Base-by-base conservation (phyloP, 2,329 filamentous ascomycete genomes). In the Teratosphaeriaceae sp. region DNA sequence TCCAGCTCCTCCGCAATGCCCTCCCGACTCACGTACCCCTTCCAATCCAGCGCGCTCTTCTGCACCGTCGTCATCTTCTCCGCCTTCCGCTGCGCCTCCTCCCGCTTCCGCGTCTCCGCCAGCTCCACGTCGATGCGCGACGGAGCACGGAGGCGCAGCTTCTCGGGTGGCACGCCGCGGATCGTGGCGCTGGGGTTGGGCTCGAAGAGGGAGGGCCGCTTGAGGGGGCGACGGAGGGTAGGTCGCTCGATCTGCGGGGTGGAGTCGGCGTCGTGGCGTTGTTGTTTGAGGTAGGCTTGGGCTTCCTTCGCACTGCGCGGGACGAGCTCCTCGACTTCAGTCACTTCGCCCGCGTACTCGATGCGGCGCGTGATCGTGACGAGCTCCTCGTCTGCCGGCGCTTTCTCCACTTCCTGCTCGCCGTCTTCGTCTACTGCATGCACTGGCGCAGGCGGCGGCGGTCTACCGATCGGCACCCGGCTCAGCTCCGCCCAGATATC, bases 11-110 rank as follows among this genome's bases (percentile, higher is more conserved):
- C 78, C 44, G 73, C 72, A 44, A 82, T 73, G 22, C 78, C 78
- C 35, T 75, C 74, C 38, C 73, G 71, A 55, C 80, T 76, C 30
- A 83, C 79, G 54, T 79, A 80, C 9, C 73, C 71, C 16, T 76
- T 78, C 79, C 79, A 83, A 53, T 83, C 79, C 54, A 82, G 65
- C 41, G 78, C 72, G 22, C 75, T 80, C 61, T 82, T 83, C 61
- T 81, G 78, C 38, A 83, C 76, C 0, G 79, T 80, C 51, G 80
- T 82, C 64, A 83, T 73, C 55, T 80, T 82, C 45, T 75, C 73
- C 18, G 54, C 74, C 65, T 63, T 72, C 52, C 46, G 57, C 58
- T 50, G 63, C 46, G 45, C 53, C 50, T 59, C 62, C 52, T 45
- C 65, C 18, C 46, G 58, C 42, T 42, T 49, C 54, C 55, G 55